Conservation (phyloP, 2,329 filamentous ascomycete species). For the Arthrobotrys sphaeroides region DNA sequence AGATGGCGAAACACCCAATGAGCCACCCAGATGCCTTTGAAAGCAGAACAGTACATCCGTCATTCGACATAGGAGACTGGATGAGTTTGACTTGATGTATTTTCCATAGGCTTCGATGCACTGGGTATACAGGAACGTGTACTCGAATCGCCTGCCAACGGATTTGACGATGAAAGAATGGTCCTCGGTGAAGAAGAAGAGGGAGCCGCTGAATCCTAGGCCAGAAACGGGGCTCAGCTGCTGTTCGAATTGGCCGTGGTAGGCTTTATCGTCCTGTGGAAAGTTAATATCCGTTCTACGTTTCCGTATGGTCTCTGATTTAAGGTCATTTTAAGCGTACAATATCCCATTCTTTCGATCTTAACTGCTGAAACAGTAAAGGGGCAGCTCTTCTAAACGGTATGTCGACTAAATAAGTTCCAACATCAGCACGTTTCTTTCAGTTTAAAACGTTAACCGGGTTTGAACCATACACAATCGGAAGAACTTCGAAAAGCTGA, state of each 20-base stretch:
- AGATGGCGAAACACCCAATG: conserved; percentile 55
- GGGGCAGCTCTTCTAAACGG: conserved; percentile 56
- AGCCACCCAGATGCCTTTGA: conserved; percentile 55
- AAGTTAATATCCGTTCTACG: background rate
- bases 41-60: conserved; percentile 57
- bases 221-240: conserved; percentile 51
- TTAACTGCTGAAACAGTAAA: conserved; percentile 55
- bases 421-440: background rate
- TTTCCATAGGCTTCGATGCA: conserved; percentile 55
- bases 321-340: no score
- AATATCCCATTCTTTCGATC: conserved; percentile 41
- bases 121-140: conserved; percentile 56
- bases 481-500: conserved; percentile 55
- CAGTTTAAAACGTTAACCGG: background rate
- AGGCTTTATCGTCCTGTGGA: conserved; percentile 53
- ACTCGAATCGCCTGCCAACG: conserved; percentile 56
- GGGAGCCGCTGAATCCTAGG: conserved; percentile 56
- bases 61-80: conserved; percentile 55
- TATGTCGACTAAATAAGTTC: conserved; percentile 37
- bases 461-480: conserved; percentile 52
- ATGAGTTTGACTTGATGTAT: conserved; percentile 48
- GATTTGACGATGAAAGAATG: conserved; percentile 56
- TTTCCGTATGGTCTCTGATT: no score
- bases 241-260: conserved; percentile 52
- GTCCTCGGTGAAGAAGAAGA: conserved; percentile 57